Evolutionary conservation across 345 rosid genomes (phyloP).

Genomic region (Hypericum androsaemum): DNA sequence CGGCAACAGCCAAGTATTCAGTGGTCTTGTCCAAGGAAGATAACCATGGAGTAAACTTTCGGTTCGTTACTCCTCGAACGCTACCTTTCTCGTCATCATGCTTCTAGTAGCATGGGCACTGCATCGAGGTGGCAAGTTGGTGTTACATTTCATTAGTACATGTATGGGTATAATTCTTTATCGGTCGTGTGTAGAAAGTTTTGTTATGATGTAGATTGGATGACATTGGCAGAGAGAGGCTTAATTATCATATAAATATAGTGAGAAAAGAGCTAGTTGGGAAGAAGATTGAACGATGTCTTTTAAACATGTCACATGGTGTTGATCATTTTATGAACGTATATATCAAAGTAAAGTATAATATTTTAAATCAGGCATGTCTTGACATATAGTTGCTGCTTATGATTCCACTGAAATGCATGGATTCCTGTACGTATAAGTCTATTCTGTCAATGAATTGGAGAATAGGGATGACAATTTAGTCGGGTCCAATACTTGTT

Average conservation of each 20-base stretch:
- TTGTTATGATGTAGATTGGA: conserved; percentile 8
- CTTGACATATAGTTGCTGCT: no score
- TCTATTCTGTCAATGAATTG: no score
- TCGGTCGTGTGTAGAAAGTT: conserved; percentile 9
- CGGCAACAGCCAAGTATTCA: conserved; percentile 91
- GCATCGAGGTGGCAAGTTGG: not conserved
- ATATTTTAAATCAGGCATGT: no score
- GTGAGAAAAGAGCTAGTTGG: not conserved
- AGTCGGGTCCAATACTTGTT: no score
- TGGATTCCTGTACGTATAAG: no score
- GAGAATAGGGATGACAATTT: no score
- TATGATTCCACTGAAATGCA: no score
- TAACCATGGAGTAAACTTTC: conserved; percentile 16
- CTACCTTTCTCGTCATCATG: not conserved
- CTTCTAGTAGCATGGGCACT: not conserved
- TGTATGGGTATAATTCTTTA: not conserved
- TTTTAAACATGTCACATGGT: no score
- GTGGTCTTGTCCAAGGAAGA: conserved; percentile 97
- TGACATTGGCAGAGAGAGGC: conserved; percentile 3
- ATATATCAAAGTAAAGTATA: no score
- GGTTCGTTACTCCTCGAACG: not conserved
- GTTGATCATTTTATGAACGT: no score
- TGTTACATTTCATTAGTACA: not conserved
- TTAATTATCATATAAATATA: conserved; percentile 3
- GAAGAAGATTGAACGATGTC: not conserved